Evolutionary conservation across 2,329 filamentous ascomycete species (phyloP), one percentile per base, ranked within the genome.

Genomic region (Zalaria sp.): DNA sequence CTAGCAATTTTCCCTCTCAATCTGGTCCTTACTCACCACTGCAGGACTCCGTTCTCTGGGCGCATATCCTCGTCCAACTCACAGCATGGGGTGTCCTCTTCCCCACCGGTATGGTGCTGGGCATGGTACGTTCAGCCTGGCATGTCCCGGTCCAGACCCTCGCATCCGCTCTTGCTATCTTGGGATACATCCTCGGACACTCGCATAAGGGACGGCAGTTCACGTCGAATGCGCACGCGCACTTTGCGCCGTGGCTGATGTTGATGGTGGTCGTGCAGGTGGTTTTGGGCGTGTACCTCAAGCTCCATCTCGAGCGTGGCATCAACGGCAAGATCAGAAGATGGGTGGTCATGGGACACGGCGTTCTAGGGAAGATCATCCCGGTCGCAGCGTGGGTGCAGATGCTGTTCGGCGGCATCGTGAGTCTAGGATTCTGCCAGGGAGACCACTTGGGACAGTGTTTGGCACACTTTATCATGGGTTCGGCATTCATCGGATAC

Each of bases 381-480:
- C 91, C 91, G 1, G 64, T 96, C 3, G 71, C 87, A 1, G 76
- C 82, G 26, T 98, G 91, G 91, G 72, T 80, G 4, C 91, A 98
- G 67, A 93, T 98, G 79, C 59, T 98, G 5, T 94, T 98, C 61
- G 91, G 91, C 39, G 91, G 87, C 34, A 95, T 98, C 55, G 89
- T 89, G 0, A 73, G 83, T 3, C 70, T 94, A 43, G 91, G 91
- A 25, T 96, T 94, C 68, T 98, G 91, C 61, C 83, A 86, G 50
- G 86, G 73, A 41, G 88, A 96, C 44, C 89, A 98, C 57, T 61
- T 87, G 1, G 89, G 88, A 28, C 91, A 98, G 62, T 98, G 91
- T 62, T 66, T 84, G 35, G 91, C 91, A 1, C 91, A 98, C 62
- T 98, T 96, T 62, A 98, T 96, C 61, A 98, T 98, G 91, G 91